phyloP scores from a whole-genome alignment of 2,329 filamentous ascomycete genomes.

The Epichloe typhina region DNA sequence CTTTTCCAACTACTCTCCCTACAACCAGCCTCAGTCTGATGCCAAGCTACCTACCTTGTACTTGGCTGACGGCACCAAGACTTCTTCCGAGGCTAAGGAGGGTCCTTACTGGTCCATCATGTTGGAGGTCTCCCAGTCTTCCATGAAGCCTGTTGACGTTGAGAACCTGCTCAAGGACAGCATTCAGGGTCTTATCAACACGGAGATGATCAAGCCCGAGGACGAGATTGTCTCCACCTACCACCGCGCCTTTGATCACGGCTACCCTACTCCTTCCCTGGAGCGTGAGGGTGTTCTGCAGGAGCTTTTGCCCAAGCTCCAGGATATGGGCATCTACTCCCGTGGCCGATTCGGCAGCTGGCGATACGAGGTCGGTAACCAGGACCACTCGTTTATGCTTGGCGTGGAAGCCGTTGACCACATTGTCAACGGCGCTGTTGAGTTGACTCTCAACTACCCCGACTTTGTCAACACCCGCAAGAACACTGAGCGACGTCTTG shows the following conservation, averaged over 20 bases:
- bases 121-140: slow-evolving; percentile 93
- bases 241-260: slow-evolving; percentile 95
- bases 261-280: slow-evolving; percentile 88
- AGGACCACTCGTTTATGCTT: slow-evolving; percentile 96
- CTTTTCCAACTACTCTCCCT: slow-evolving; percentile 99
- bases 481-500: slow-evolving; percentile 38
- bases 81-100: slow-evolving; percentile 58
- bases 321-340: slow-evolving; percentile 83
- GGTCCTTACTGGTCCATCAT: slow-evolving; percentile 99
- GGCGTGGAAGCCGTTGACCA: slow-evolving; percentile 88
- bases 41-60: slow-evolving; percentile 79
- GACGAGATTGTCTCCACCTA: slow-evolving; percentile 98
- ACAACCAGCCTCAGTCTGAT: slow-evolving; percentile 82
- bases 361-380: slow-evolving; percentile 94
- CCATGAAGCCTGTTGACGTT: slow-evolving; percentile 85
- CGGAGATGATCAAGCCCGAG: slow-evolving; percentile 78
- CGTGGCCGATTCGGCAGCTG: slow-evolving; percentile 96
- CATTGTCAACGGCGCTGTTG: slow-evolving; percentile 77
- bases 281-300: slow-evolving; percentile 93
- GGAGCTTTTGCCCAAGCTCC: slow-evolving; percentile 82
- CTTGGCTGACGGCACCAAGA: slow-evolving; percentile 74
- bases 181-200: slow-evolving; percentile 96
- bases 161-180: slow-evolving; percentile 76
- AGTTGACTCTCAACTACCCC: slow-evolving; percentile 91
- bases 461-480: slow-evolving; percentile 79